Base-by-base conservation (phyloP, 148 eudicot species). In the Chenopodium album region DNA sequence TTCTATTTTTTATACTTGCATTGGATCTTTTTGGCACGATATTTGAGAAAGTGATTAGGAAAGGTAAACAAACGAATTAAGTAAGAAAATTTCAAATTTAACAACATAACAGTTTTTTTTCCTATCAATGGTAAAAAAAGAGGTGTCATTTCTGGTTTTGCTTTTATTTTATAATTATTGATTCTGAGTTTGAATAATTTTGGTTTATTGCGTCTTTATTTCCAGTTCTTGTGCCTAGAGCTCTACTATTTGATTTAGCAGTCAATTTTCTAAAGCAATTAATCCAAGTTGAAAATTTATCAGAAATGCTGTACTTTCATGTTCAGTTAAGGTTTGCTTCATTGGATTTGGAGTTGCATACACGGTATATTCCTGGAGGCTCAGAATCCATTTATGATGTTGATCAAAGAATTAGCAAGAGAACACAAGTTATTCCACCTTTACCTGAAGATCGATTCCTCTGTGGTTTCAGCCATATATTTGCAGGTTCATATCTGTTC, bases 391-490 rank as follows among this genome's bases (percentile, higher is more conserved):
- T 96, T 31, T 92, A 85, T 88, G 95, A 94, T 77, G 97, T 96
- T 78, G 99, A 94, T 83, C 92, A 86, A 83, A 92, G 94, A 76
- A 88, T 94, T 68, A 83, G 91, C 83, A 76, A 85, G 86, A 90
- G 56, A 80, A 94, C 97, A 31, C 94, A 92, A 90, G 91, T 96
- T 79, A 82, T 94, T 82, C 94, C 98, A 85, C 97, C 97, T 63
- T 88, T 96, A 74, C 92, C 95, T 54, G 99, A 94, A 84, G 98
- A 96, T 78, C 89, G 92, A 78, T 94, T 92, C 82, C 95, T 96
- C 48, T 92, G 97, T 73, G 65, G 99, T 81, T 96, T 96, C 85
- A 92, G 92, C 89, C 99, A 96, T 87, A 96, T 96, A 77, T 96
- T 96, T 89, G 99, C 98, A 87, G 99, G 97, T 92, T 78, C 65